Evolutionary conservation across 257 asterid species (phyloP).

Genomic region (Osmanthus fragrans): DNA sequence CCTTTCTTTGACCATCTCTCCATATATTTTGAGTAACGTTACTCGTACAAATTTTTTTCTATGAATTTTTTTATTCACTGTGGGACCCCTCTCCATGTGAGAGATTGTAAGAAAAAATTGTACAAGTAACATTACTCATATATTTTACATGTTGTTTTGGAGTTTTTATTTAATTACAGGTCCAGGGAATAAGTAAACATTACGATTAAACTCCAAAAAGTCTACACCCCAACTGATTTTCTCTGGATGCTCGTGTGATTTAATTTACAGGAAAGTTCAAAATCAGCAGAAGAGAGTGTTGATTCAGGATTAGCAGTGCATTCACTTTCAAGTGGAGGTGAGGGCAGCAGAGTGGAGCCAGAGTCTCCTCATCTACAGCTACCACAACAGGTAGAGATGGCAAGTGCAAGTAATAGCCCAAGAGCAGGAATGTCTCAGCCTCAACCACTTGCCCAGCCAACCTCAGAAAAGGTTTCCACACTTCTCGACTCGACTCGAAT

Average conservation of each 20-base stretch:
- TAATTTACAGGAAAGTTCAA: conserved; percentile 64
- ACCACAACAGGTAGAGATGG: conserved; percentile 46
- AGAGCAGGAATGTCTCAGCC: conserved; percentile 39
- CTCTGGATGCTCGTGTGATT: not conserved
- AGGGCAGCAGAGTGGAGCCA: conserved; percentile 36
- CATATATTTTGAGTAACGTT: too few species aligned
- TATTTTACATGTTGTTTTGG: conserved; percentile 20
- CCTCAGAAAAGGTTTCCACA: conserved; percentile 58
- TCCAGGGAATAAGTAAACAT: too few species aligned
- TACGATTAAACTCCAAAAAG: not conserved
- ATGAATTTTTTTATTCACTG: too few species aligned
- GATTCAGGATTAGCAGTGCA: conserved; percentile 75
- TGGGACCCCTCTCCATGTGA: too few species aligned
- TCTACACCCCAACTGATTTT: conserved; percentile 24
- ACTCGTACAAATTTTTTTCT: too few species aligned
- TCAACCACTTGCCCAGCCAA: conserved; percentile 39
- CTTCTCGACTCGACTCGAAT: not conserved
- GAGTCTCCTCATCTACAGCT: conserved; percentile 44
- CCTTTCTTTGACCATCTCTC: conserved; percentile 8
- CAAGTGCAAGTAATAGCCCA: conserved; percentile 46
- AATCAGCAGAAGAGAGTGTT: conserved; percentile 79
- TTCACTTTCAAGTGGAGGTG: conserved; percentile 46
- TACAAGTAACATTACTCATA: too few species aligned
- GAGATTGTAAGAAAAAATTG: too few species aligned
- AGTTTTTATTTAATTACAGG: conserved; percentile 14